A percentile compares a stretch with the other conserved stretches of the same genome.
Conservation (phyloP, 1,284 basidiomycete species). For the Heterobasidion annosum region DNA sequence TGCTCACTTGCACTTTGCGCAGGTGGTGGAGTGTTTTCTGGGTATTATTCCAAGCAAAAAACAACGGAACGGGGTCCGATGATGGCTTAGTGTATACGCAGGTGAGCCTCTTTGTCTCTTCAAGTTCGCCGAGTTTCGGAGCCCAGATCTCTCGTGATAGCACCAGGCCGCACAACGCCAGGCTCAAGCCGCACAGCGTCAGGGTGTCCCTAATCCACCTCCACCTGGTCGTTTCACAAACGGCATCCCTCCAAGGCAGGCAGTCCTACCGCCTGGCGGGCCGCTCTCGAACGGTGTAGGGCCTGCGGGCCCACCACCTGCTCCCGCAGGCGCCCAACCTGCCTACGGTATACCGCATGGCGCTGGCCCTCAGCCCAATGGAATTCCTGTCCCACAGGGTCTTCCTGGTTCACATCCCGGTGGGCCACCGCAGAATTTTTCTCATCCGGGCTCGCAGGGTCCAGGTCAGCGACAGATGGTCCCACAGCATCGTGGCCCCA, state of each 20-base stretch:
- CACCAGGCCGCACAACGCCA: no score
- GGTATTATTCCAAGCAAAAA: slow-evolving; percentile 73
- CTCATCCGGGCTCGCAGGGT: slow-evolving; percentile 13
- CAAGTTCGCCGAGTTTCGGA: not conserved
- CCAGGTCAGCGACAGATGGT: slow-evolving; percentile 22
- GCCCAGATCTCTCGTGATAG: no score
- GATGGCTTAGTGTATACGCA: slow-evolving; percentile 66
- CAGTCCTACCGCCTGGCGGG: slow-evolving; percentile 14
- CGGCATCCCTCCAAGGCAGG: slow-evolving; percentile 18
- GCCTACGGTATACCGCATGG: slow-evolving; percentile 2
- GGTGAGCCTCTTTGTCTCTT: slow-evolving; percentile 29
- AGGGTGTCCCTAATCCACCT: slow-evolving; percentile 9
- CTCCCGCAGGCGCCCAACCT: slow-evolving; percentile 21
- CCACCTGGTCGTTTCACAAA: slow-evolving; percentile 19
- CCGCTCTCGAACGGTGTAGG: slow-evolving; percentile 22
- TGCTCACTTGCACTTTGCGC: not conserved
- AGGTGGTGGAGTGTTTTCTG: slow-evolving; percentile 87
- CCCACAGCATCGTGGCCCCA: slow-evolving; percentile 28
- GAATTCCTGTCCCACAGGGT: slow-evolving; percentile 28
- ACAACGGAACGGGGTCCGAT: slow-evolving; percentile 47
- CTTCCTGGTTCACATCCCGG: slow-evolving; percentile 14
- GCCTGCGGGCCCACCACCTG: slow-evolving; percentile 21
- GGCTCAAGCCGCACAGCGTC: not conserved
- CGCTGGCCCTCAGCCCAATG: slow-evolving; percentile 25
- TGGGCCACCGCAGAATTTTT: slow-evolving; percentile 9